Evolutionary conservation across 169 alveolate species (phyloP).

Genomic region (Plasmodium vivax): DNA sequence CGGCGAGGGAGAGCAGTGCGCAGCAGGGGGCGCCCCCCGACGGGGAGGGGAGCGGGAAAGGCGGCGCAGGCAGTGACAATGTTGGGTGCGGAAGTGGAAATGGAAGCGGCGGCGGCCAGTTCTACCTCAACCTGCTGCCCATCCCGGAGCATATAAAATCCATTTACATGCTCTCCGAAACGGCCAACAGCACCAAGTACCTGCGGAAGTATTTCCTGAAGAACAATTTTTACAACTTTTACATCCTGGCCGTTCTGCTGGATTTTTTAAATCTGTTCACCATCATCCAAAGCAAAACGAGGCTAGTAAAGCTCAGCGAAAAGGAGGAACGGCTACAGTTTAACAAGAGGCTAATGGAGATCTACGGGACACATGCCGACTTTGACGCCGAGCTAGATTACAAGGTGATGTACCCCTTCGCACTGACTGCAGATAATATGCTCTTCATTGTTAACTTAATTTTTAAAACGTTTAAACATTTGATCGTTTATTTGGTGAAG

Average conservation of each 20-base stretch:
- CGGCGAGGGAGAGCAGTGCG: not conserved
- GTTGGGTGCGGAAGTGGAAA: too few species aligned
- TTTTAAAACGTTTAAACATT: conserved; percentile 72
- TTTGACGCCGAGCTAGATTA: conserved; percentile 64
- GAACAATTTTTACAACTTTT: conserved; percentile 70
- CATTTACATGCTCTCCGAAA: conserved; percentile 66
- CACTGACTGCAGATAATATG: conserved; percentile 66
- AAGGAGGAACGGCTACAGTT: conserved; percentile 59
- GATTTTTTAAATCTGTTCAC: conserved; percentile 69
- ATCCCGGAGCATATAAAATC: conserved; percentile 72
- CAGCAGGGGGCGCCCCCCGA: not conserved
- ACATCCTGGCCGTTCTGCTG: conserved; percentile 34
- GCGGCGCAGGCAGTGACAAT: not conserved
- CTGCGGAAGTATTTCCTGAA: conserved; percentile 42
- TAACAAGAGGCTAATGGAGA: conserved; percentile 66
- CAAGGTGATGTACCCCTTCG: conserved; percentile 75
- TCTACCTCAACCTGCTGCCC: conserved; percentile 28
- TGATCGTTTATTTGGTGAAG: conserved; percentile 52
- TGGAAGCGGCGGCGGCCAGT: not conserved
- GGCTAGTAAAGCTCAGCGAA: conserved; percentile 42
- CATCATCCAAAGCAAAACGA: conserved; percentile 61
- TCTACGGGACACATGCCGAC: conserved; percentile 55
- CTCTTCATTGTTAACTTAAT: conserved; percentile 49
- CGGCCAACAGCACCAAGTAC: conserved; percentile 59
- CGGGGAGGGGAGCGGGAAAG: not conserved